Evolutionary conservation across 2,329 filamentous ascomycete species (phyloP).

Genomic region (Colletotrichum sp.): DNA sequence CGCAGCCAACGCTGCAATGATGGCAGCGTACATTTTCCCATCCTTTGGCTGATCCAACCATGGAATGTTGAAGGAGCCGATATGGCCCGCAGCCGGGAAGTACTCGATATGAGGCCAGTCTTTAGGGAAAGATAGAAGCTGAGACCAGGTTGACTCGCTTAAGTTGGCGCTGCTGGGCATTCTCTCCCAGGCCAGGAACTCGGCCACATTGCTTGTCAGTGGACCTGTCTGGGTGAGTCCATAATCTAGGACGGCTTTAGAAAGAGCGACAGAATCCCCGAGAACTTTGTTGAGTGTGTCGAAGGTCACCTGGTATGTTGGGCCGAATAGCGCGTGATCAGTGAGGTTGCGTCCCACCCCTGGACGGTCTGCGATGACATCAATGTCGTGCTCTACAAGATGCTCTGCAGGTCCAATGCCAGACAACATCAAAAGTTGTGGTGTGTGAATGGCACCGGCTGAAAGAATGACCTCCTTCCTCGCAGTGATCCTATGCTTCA

Average conservation of each 20-base stretch:
- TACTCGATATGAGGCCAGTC: constrained; percentile 42
- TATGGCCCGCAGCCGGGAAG: constrained; percentile 3
- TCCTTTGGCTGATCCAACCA: background rate
- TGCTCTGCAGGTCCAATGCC: constrained; percentile 47
- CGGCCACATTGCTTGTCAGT: constrained; percentile 20
- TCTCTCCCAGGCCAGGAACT: constrained; percentile 30
- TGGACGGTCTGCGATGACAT: constrained; percentile 56
- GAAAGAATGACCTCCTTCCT: constrained; percentile 7
- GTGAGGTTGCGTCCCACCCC: constrained; percentile 86
- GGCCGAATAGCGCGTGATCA: constrained; percentile 54
- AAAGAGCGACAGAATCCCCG: background rate
- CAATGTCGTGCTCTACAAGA: constrained; percentile 39
- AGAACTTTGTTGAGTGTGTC: constrained; percentile 18
- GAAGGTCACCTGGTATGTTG: constrained; percentile 15
- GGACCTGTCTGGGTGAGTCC: background rate
- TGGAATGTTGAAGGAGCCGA: constrained; percentile 4
- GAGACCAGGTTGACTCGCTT: background rate
- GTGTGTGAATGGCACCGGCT: constrained; percentile 7
- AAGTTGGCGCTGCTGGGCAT: constrained; percentile 28
- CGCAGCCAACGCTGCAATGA: constrained; percentile 35
- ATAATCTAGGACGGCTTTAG: background rate
- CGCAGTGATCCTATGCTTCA: constrained; percentile 10
- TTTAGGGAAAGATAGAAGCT: constrained; percentile 25
- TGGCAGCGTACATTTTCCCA: constrained; percentile 6
- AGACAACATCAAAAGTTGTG: constrained; percentile 14